Percentiles rank a stretch among this genome's conserved stretches.
phyloP scores from a whole-genome alignment of 2,329 filamentous ascomycete species.

The Fusarium armeniacum region DNA sequence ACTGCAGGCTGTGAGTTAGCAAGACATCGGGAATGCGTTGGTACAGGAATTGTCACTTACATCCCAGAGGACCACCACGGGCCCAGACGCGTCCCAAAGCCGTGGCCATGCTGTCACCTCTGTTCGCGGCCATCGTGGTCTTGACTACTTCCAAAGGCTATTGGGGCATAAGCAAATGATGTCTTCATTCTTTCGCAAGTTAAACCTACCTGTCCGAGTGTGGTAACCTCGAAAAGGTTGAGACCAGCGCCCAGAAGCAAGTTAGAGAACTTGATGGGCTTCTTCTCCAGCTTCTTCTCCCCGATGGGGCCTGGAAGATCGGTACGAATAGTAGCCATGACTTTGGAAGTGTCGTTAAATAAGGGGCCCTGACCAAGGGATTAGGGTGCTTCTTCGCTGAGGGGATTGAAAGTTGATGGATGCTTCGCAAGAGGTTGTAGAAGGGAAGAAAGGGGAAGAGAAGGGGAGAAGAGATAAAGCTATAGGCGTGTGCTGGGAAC shows the following conservation, averaged over 20 bases:
- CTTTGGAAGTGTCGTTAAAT: constrained; percentile 63
- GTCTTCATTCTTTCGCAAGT: not conserved
- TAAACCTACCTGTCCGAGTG: constrained; percentile 64
- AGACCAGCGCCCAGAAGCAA: constrained; percentile 92
- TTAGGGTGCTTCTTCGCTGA: constrained; percentile 86
- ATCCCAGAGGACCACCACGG: constrained; percentile 93
- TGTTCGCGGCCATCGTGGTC: constrained; percentile 99
- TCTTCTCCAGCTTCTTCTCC: constrained; percentile 85
- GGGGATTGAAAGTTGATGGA: constrained; percentile 17
- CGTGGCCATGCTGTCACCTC: constrained; percentile 85
- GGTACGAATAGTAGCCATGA: constrained; percentile 74
- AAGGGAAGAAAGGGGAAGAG: constrained; percentile 24
- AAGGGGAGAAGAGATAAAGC: constrained; percentile 34
- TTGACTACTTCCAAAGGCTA: constrained; percentile 95
- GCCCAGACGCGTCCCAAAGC: constrained; percentile 91
- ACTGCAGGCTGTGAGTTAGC: constrained; percentile 69
- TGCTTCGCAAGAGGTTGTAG: constrained; percentile 39
- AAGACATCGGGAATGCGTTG: not conserved
- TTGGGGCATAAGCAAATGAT: not conserved
- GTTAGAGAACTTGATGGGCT: constrained; percentile 99
- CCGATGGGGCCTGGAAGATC: constrained; percentile 66
- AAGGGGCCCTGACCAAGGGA: constrained; percentile 98
- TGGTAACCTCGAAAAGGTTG: constrained; percentile 92
- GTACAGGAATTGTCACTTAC: constrained; percentile 69
- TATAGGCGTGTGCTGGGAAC: constrained; percentile 44